phyloP scores from a whole-genome alignment of 345 rosid species.

The Salix purpurea region DNA sequence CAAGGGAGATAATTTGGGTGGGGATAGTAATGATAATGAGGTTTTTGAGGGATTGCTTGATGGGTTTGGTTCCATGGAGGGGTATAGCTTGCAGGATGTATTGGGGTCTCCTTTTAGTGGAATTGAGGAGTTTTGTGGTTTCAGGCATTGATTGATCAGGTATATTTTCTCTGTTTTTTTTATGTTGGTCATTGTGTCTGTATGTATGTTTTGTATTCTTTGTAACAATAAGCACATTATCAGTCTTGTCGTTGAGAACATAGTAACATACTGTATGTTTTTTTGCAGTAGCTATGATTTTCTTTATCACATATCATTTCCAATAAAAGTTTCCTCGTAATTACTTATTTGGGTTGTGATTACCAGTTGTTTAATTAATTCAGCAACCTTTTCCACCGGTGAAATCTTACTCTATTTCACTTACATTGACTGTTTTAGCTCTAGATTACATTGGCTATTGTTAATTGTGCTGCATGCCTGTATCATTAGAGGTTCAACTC shows the following conservation, averaged over 20 bases:
- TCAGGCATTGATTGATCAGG: neutral
- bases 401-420: neutral
- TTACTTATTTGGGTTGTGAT: neutral
- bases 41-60: slow-evolving; percentile 42
- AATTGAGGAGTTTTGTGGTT: slow-evolving; percentile 6
- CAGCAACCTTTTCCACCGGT: neutral
- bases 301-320: neutral
- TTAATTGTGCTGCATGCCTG: neutral
- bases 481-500: neutral
- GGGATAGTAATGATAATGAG: slow-evolving; percentile 15
- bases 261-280: neutral
- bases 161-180: too few species aligned
- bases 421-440: neutral
- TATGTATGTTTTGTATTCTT: neutral
- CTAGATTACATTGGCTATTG: neutral
- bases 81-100: slow-evolving; percentile 37
- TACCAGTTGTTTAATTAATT: neutral
- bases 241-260: neutral
- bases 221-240: neutral
- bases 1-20: slow-evolving; percentile 10
- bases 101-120: slow-evolving; percentile 20
- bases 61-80: slow-evolving; percentile 41
- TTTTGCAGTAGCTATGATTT: neutral
- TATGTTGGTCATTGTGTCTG: neutral
- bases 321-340: neutral